These are phyloP conservation scores for Leccinum pellstonianum DNA, from an alignment of 768 basidiomycete genomes.

Conservation along the genomic window DNA sequence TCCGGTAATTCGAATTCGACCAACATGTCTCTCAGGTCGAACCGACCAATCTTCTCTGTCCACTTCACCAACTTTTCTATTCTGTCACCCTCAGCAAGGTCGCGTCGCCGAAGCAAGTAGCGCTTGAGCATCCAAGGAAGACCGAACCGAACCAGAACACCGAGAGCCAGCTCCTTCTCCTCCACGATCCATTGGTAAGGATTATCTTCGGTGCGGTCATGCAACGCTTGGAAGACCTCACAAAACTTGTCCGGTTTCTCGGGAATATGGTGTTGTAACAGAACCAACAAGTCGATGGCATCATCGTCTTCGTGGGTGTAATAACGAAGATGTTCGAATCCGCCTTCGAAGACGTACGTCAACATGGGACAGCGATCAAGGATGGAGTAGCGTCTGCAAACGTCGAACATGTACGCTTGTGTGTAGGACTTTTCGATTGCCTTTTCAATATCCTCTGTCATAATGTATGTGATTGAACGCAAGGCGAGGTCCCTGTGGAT, in stretches of 20 bases:
- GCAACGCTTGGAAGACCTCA: slow-evolving; percentile 25
- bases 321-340: slow-evolving; percentile 27
- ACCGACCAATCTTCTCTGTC: slow-evolving; percentile 22
- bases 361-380: slow-evolving; percentile 29
- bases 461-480: slow-evolving; percentile 30
- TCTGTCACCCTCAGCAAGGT: slow-evolving; percentile 17
- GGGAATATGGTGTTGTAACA: slow-evolving; percentile 19
- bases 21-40: slow-evolving; percentile 25
- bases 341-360: slow-evolving; percentile 29
- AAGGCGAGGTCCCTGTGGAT: slow-evolving; percentile 30
- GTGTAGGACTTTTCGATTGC: slow-evolving; percentile 25
- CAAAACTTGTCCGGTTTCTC: slow-evolving; percentile 25
- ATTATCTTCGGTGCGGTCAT: slow-evolving; percentile 23
- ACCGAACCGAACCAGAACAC: slow-evolving; percentile 21
- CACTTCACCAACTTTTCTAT: slow-evolving; percentile 17
- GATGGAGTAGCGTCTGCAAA: slow-evolving; percentile 25
- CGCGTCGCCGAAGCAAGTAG: slow-evolving; percentile 24
- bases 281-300: slow-evolving; percentile 23
- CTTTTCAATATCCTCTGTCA: slow-evolving; percentile 24
- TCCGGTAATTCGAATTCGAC: slow-evolving; percentile 17
- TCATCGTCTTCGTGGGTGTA: slow-evolving; percentile 29
- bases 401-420: slow-evolving; percentile 26
- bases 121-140: slow-evolving; percentile 29
- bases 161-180: slow-evolving; percentile 26
- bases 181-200: slow-evolving; percentile 27